Conservation (phyloP, 768 basidiomycete genomes). For the Psilocybe tampanensis region DNA sequence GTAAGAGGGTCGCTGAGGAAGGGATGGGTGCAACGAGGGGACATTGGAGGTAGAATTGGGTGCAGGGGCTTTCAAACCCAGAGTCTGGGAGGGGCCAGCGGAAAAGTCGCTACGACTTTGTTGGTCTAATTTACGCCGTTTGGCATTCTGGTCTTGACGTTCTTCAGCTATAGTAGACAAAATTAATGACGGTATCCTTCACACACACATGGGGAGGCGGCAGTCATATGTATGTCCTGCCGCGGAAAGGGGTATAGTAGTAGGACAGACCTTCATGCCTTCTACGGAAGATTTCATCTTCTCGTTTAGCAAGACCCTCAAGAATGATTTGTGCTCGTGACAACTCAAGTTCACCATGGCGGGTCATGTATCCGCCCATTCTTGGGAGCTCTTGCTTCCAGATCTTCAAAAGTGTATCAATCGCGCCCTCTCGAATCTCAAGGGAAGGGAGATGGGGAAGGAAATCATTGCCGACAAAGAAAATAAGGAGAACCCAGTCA, state of each 20-base stretch:
- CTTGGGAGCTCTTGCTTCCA: constrained; percentile 92
- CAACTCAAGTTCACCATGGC: constrained; percentile 88
- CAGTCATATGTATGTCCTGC: constrained; percentile 14
- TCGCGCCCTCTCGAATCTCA: constrained; percentile 99
- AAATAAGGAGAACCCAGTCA: constrained; percentile 99
- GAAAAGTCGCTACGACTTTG: constrained; percentile 43
- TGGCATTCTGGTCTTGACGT: constrained; percentile 89
- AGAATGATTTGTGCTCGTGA: constrained; percentile 90
- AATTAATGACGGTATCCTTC: constrained; percentile 27
- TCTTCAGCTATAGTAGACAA: constrained; percentile 74
- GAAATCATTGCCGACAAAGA: constrained; percentile 99
- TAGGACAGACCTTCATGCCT: constrained; percentile 83
- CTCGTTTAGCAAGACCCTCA: constrained; percentile 90
- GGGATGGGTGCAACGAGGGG: constrained; percentile 52
- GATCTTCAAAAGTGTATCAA: constrained; percentile 94
- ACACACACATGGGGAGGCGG: constrained; percentile 16
- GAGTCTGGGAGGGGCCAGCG: constrained; percentile 49
- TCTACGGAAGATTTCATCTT: constrained; percentile 94
- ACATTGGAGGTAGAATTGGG: constrained; percentile 37
- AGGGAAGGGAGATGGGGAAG: constrained; percentile 96
- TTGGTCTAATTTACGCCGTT: constrained; percentile 76
- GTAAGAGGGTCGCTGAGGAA: constrained; percentile 65
- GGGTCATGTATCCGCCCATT: constrained; percentile 98
- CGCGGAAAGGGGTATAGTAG: constrained; percentile 16
- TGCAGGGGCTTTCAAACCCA: constrained; percentile 50